Base-by-base conservation (phyloP, 2,329 filamentous ascomycete genomes). In the Hymenoscyphus salicellus region DNA sequence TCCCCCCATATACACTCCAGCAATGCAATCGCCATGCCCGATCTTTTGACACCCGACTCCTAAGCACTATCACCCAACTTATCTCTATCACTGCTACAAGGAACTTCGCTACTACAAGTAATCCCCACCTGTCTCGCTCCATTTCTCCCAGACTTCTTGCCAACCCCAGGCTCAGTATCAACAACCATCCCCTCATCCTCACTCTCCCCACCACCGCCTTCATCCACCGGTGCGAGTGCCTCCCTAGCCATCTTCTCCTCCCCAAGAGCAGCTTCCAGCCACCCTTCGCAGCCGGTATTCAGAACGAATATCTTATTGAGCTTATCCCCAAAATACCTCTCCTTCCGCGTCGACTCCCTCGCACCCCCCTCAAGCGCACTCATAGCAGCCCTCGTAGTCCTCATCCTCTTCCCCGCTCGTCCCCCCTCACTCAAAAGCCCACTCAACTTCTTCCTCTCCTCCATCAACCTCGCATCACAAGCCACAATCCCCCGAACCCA, bases 401-500 rank as follows among this genome's bases (percentile, higher is more conserved):
- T 81, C 74, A 86, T 82, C 17, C 87, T 82, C 73, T 89, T 89
- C 2, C 72, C 68, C 49, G 74, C 75, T 32, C 82, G 83, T 16
- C 83, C 84, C 5, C 84, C 84, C 67, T 88, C 84, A 61, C 84
- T 86, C 14, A 91, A 77, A 0, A 92, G 76, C 62, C 81, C 86
- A 68, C 86, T 86, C 10, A 91, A 77, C 20, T 83, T 83, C 7
- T 85, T 75, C 11, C 92, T 85, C 68, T 92, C 86, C 66, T 86
- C 81, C 72, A 92, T 89, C 1, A 95, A 83, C 0, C 82, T 82
- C 23, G 86, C 79, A 71, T 98, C 94, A 73, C 89, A 90, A 0
- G 87, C 82, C 1, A 94, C 87, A 65, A 99, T 98, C 43, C 84
- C 83, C 11, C 96, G 90, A n/a, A 98, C 85, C 75, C 92, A 98